Evolutionary conservation across 1,284 basidiomycete species (phyloP), one percentile per base, ranked within the genome.

Genomic region (Ceratobasidium sp.): DNA sequence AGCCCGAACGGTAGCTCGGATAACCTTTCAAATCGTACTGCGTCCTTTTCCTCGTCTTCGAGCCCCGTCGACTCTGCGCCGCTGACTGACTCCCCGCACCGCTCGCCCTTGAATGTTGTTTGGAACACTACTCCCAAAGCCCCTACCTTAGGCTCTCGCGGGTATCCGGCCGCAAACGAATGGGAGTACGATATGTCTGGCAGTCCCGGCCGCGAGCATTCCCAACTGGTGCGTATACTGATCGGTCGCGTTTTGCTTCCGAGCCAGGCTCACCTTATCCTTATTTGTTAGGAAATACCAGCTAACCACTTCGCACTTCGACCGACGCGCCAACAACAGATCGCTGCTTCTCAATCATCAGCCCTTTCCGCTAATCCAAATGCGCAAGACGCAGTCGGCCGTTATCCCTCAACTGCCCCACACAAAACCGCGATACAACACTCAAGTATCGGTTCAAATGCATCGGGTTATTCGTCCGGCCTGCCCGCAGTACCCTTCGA

Each of bases 21-120:
- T 47, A 75, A 75, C 47, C 60, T 75, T 28, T 86, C 88, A 8
- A 88, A 88, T 80, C 86, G 90, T 79, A 91, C 91, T 79, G 84
- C 90, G 13, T 92, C 91, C 20, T 85, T 87, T 73, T 91, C 90
- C 63, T 92, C 90, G 20, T 86, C 85, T 42, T 82, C 88, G 28
- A 90, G 89, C 79, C 83, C 85, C 28, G 86, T 85, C 8, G 90
- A 90, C 60, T 81, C 87, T 33, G 84, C 87, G 33, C 82, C 87
- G 26, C 71, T 75, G 71, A 75, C 71, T 75, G 71, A 75, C 49
- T 65, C 60, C 33, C 37, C 71, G 33, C 60, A 65, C 26, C 53
- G 49, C 51, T 75, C 71, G 15, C 71, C 71, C 26, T 39, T 75
- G 49, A 51, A 63, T 33, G 23, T 37, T 23, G 61, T 64, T 23